Percentiles rank a stretch among this genome's conserved stretches.
phyloP scores from a whole-genome alignment of 352 stramenopile genomes.

The Globisporangium recalcitrans region DNA sequence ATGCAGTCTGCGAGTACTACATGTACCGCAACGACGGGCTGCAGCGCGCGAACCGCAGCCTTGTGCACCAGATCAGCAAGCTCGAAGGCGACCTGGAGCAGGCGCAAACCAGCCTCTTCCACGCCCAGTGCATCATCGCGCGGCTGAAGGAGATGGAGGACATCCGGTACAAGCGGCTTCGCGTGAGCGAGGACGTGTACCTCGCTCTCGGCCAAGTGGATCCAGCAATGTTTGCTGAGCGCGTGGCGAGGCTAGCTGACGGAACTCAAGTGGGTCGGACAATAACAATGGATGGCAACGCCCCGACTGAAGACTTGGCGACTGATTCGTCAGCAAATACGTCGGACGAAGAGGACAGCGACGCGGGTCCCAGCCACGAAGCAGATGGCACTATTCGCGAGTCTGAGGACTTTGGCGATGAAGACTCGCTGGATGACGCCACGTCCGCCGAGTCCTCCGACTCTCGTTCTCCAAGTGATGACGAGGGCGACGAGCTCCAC shows the following conservation, averaged over 20 bases:
- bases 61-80: slow-evolving; percentile 14
- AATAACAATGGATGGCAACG: not conserved
- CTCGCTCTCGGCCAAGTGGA: slow-evolving; percentile 3
- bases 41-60: slow-evolving; percentile 9
- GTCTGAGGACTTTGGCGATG: not conserved
- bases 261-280: not conserved
- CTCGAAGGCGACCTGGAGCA: slow-evolving; percentile 10
- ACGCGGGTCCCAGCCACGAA: not conserved
- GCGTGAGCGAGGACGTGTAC: not conserved
- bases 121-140: slow-evolving; percentile 11
- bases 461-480: not conserved
- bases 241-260: not conserved
- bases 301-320: not conserved
- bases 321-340: not conserved
- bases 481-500: not conserved
- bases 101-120: slow-evolving; percentile 5
- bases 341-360: not conserved
- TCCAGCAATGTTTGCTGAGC: not conserved
- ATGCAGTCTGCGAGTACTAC: slow-evolving; percentile 7
- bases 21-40: slow-evolving; percentile 13
- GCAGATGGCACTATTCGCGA: not conserved
- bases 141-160: slow-evolving; percentile 12
- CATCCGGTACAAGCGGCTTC: slow-evolving; percentile 3
- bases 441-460: not conserved
- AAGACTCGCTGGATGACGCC: not conserved